These are phyloP conservation scores for Tulasnella sp. DNA, from an alignment of 768 basidiomycete genomes.

Conservation along the genomic window DNA sequence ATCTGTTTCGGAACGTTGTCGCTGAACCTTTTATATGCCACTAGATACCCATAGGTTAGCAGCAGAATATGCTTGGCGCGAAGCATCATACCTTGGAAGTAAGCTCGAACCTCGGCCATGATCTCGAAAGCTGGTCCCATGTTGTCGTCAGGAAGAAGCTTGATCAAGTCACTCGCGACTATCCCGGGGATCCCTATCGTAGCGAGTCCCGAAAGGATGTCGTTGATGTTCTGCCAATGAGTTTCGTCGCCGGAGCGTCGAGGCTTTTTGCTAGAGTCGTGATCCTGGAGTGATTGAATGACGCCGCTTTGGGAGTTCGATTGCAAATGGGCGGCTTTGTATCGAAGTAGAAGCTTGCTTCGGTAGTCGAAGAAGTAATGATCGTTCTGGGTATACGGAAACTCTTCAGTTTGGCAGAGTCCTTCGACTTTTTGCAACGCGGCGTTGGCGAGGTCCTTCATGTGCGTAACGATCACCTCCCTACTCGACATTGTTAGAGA, in stretches of 20 bases:
- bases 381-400: conserved; percentile 7
- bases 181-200: conserved; percentile 36
- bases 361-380: conserved; percentile 7
- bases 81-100: conserved; percentile 8
- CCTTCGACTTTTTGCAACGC: neutral
- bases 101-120: conserved; percentile 8
- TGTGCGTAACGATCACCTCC: neutral
- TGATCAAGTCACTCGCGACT: conserved; percentile 28
- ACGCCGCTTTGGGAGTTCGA: neutral
- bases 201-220: conserved; percentile 19
- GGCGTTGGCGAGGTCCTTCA: neutral
- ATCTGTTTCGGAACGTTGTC: conserved; percentile 48
- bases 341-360: conserved; percentile 1
- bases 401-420: neutral
- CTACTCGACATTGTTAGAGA: neutral
- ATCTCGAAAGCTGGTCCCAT: conserved; percentile 12
- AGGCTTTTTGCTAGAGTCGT: neutral
- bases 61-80: neutral
- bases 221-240: conserved; percentile 3
- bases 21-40: conserved; percentile 47
- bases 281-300: neutral
- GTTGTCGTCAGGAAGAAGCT: neutral
- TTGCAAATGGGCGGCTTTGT: neutral
- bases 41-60: conserved; percentile 24
- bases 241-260: neutral